A percentile compares a stretch with the other conserved stretches of the same genome.
Evolutionary conservation across 2,329 filamentous ascomycete species (phyloP).

Genomic region (Xylariaceae sp.): DNA sequence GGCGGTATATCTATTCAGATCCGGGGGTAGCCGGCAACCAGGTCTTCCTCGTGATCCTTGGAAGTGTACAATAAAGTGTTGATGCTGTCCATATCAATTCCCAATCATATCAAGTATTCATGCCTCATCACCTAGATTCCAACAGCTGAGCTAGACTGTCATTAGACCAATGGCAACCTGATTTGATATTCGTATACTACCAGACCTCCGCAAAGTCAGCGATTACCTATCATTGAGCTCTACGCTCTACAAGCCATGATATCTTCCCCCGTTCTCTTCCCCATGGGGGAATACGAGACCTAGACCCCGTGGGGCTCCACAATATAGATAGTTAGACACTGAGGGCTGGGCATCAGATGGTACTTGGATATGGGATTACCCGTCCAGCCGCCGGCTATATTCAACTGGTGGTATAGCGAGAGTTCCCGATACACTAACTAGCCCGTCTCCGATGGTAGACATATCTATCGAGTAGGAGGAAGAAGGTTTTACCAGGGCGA

Average conservation of each 20-base stretch:
- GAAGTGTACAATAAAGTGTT: constrained; percentile 6
- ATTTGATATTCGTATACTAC: background rate
- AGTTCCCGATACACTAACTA: background rate
- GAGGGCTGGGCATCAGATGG: background rate
- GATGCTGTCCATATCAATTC: constrained; percentile 12
- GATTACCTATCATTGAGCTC: too few relatives aligned
- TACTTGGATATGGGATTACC: background rate
- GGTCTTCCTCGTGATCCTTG: background rate
- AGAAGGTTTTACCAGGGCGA: too few relatives aligned
- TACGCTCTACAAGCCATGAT: background rate
- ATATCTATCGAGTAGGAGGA: too few relatives aligned
- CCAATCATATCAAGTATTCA: constrained; percentile 3
- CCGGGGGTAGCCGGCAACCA: background rate
- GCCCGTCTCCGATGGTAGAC: too few relatives aligned
- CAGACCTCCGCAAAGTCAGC: too few relatives aligned
- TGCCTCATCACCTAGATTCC: too few relatives aligned
- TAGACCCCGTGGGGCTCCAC: background rate
- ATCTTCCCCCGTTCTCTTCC: background rate
- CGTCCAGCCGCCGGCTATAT: background rate
- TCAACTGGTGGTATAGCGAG: background rate
- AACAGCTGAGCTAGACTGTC: too few relatives aligned
- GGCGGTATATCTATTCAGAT: constrained; percentile 11
- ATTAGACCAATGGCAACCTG: background rate
- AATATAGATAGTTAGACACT: background rate
- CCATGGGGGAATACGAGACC: background rate